A percentile compares a stretch with the other conserved stretches of the same genome.
These are phyloP conservation scores for Melampsora abietis-canadensis DNA, from an alignment of 1,284 basidiomycete genomes.

Conservation along the genomic window DNA sequence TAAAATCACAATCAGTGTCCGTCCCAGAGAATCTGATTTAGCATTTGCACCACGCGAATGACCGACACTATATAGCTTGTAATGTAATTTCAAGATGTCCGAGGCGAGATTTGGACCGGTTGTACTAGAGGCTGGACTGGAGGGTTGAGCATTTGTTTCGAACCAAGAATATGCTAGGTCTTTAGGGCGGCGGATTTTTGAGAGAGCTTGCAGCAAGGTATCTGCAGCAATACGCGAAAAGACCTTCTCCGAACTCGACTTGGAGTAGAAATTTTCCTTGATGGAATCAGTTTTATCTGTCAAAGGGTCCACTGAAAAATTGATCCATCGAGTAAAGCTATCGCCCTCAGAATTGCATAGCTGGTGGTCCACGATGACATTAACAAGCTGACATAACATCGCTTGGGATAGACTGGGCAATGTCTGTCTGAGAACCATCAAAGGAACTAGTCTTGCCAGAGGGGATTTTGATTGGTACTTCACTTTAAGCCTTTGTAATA, in stretches of 20 bases:
- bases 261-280: constrained; percentile 26
- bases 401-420: constrained; percentile 1
- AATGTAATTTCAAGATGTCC: constrained; percentile 26
- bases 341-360: constrained; percentile 3
- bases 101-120: constrained; percentile 1
- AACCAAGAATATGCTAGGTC: constrained; percentile 36
- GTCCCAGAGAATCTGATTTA: constrained; percentile 14
- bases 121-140: background rate
- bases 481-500: constrained; percentile 22
- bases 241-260: constrained; percentile 32
- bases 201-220: constrained; percentile 15
- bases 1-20: constrained; percentile 9
- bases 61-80: constrained; percentile 22
- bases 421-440: constrained; percentile 25
- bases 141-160: constrained; percentile 15
- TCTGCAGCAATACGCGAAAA: constrained; percentile 16
- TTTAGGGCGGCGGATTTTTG: constrained; percentile 10
- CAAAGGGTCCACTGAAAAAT: background rate
- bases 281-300: constrained; percentile 2
- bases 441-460: constrained; percentile 19
- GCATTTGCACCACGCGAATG: constrained; percentile 14
- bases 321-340: constrained; percentile 23
- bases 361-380: constrained; percentile 26
- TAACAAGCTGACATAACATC: constrained; percentile 19
- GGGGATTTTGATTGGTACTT: constrained; percentile 11